These are phyloP conservation scores for Cyclostephanos tholiformis DNA, from an alignment of 108 stramenopile species.

Conservation along the genomic window DNA sequence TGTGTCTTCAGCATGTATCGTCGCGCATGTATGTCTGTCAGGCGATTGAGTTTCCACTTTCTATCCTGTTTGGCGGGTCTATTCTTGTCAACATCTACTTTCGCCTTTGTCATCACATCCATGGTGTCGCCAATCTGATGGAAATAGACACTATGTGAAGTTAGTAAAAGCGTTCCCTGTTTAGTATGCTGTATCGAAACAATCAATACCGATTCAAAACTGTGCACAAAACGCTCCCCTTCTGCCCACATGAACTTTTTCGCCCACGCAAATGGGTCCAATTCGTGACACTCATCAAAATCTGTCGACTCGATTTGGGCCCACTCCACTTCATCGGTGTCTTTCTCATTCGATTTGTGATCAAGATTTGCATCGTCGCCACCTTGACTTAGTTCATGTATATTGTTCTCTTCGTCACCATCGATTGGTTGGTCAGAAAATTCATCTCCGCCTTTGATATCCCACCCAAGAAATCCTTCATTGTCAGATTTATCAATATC, in stretches of 20 bases:
- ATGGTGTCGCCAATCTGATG: slow-evolving; percentile 61
- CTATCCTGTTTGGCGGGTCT: slow-evolving; percentile 35
- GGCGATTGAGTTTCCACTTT: slow-evolving; percentile 74
- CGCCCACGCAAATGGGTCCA: slow-evolving; percentile 76
- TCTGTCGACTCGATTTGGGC: slow-evolving; percentile 54
- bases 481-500: slow-evolving; percentile 37
- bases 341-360: slow-evolving; percentile 25
- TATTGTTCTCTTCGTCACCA: slow-evolving; percentile 4
- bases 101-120: slow-evolving; percentile 77
- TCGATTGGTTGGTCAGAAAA: neutral
- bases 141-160: slow-evolving; percentile 82
- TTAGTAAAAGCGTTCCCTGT: slow-evolving; percentile 73
- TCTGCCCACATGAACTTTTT: slow-evolving; percentile 78
- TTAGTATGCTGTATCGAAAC: slow-evolving; percentile 61
- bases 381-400: slow-evolving; percentile 5
- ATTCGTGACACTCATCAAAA: slow-evolving; percentile 31
- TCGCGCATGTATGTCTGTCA: slow-evolving; percentile 86
- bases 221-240: slow-evolving; percentile 65
- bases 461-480: slow-evolving; percentile 50
- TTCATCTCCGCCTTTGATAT: slow-evolving; percentile 22
- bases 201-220: slow-evolving; percentile 72
- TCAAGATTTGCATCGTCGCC: slow-evolving; percentile 13
- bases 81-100: slow-evolving; percentile 21
- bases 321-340: slow-evolving; percentile 35
- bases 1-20: slow-evolving; percentile 90